Evolutionary conservation across 495 filamentous ascomycete species (phyloP), one percentile per base, ranked within the genome.

Genomic region (Aspergillus olivimuriae): DNA sequence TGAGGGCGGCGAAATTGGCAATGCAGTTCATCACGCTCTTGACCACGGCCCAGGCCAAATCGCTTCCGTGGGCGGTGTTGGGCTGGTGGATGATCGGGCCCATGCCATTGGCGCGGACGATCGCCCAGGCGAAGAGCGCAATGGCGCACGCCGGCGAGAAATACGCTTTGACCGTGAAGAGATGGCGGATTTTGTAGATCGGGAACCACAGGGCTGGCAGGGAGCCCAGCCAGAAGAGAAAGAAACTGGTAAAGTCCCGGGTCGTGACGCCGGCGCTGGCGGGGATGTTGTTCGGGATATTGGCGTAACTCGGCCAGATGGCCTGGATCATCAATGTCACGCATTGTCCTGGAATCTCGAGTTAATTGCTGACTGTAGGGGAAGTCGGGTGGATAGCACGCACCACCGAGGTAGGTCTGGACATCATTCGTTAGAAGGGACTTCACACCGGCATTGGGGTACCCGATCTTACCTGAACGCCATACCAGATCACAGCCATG

Each of bases 161-260:
- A 56, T 78, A 86, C 4, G 89, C 77, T 67, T 96, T 96, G 56
- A 86, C 86, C 14, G 90, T 95, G 61, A 96, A 96, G 18, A 96
- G 70, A 63, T 95, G 90, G 39, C 90, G 69, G 24, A 77, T 67
- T 45, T 77, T 64, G 47, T 77, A 73, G 21, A 77, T 70, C 0
- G 74, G 74, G 52, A 77, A 74, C 84, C 87, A 96, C 38, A 96
- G 82, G 7, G 86, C 86, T 0, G 87, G 87, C n/a, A 94, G 66
- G 22, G 83, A 87, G 49, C 70, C 55, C 3, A 86, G 59, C 87
- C 87, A 94, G 56, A 94, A 94, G 41, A 94, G 63, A 69, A 91
- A 87, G 63, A 91, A 94, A 17, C 84, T 83, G 34, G 78, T 63
- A 55, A 81, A 95, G 48, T 86, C 77, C 47, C 75, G 77, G 4